Evolutionary conservation across 768 basidiomycete genomes (phyloP).

Genomic region (Pulveroboletus sp.): DNA sequence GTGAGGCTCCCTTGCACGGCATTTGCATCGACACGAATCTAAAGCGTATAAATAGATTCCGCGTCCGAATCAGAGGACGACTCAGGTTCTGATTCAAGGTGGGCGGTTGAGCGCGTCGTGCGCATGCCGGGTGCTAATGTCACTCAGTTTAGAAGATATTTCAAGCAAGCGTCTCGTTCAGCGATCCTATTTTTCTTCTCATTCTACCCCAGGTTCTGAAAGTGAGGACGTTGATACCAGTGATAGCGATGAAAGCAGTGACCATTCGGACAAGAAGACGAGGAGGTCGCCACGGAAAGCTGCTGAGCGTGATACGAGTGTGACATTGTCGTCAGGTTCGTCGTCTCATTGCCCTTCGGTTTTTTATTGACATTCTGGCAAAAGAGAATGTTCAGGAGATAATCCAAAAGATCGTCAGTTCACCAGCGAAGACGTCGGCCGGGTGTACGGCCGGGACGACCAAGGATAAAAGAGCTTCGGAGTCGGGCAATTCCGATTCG

Average conservation of each 20-base stretch:
- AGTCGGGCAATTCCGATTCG: conserved; percentile 14
- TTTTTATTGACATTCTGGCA: conserved; percentile 3
- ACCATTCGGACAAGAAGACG: conserved; percentile 1
- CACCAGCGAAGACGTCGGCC: conserved; percentile 2
- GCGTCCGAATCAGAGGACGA: conserved; percentile 20
- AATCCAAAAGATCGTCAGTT: background rate
- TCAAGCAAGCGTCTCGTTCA: conserved; percentile 18
- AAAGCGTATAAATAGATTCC: conserved; percentile 9
- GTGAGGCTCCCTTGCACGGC: conserved; percentile 10
- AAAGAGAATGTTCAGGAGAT: conserved; percentile 7
- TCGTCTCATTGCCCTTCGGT: background rate
- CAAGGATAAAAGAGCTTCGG: conserved; percentile 1
- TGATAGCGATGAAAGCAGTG: conserved; percentile 9
- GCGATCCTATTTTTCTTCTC: background rate
- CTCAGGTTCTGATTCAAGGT: conserved; percentile 29
- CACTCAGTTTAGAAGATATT: conserved; percentile 16
- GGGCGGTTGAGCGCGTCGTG: conserved; percentile 4
- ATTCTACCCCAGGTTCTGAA: conserved; percentile 15
- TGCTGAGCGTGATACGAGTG: conserved; percentile 36
- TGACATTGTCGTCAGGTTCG: conserved; percentile 37
- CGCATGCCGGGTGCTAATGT: conserved; percentile 6
- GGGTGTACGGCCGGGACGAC: background rate
- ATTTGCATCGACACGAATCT: background rate
- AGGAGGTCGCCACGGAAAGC: conserved; percentile 6
- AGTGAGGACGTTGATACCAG: conserved; percentile 8